Percentiles rank a stretch among this genome's conserved stretches.
phyloP scores from a whole-genome alignment of 2,329 filamentous ascomycete species.

The Ambrosiella beaveri region DNA sequence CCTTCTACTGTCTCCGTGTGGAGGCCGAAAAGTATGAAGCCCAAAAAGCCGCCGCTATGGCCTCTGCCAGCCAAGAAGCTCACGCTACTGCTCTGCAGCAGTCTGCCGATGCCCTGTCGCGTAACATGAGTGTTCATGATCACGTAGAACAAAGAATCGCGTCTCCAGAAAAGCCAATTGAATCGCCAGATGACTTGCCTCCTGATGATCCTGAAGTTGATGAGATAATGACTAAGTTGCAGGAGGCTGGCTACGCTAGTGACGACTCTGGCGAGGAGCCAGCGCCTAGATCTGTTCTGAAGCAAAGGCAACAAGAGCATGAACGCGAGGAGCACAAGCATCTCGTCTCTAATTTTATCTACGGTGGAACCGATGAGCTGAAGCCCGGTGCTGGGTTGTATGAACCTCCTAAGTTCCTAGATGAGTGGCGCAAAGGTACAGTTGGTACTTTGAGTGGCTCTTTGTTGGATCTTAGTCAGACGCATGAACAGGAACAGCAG shows the following conservation, averaged over 20 bases:
- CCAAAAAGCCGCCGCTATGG: slow-evolving; percentile 5
- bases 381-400: slow-evolving; percentile 38
- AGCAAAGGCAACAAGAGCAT: slow-evolving; percentile 6
- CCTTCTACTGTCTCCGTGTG: slow-evolving; percentile 26
- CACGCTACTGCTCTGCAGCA: neutral
- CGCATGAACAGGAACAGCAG: slow-evolving; percentile 10
- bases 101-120: neutral
- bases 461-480: slow-evolving; percentile 39
- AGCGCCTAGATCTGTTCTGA: slow-evolving; percentile 4
- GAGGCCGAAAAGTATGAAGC: slow-evolving; percentile 24
- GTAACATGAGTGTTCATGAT: neutral
- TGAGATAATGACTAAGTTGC: slow-evolving; percentile 10
- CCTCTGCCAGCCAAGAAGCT: neutral
- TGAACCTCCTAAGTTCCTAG: slow-evolving; percentile 39
- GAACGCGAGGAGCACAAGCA: slow-evolving; percentile 9
- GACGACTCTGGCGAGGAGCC: slow-evolving; percentile 10
- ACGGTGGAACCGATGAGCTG: slow-evolving; percentile 3
- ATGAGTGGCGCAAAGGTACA: slow-evolving; percentile 56
- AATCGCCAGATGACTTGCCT: slow-evolving; percentile 5
- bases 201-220: slow-evolving; percentile 14
- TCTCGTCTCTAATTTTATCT: slow-evolving; percentile 8
- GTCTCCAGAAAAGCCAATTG: slow-evolving; percentile 11
- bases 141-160: neutral
- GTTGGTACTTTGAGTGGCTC: slow-evolving; percentile 41
- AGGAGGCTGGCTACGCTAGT: slow-evolving; percentile 8